Evolutionary conservation across 148 eudicot species (phyloP).

Genomic region (Mesembryanthemum crystallinum): DNA sequence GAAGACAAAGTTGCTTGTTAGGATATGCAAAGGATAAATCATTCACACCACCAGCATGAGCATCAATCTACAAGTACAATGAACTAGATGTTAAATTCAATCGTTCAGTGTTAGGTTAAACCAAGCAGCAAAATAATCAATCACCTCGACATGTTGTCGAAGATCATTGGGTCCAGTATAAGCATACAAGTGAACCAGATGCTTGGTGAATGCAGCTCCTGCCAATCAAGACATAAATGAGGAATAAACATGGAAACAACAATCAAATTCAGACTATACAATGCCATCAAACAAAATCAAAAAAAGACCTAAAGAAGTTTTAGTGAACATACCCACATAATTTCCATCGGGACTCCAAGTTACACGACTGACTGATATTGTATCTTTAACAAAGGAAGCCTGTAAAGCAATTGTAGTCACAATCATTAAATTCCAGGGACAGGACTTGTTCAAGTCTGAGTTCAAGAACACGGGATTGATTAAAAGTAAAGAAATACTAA

Average conservation of each 20-base stretch:
- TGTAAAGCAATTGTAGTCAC: constrained; percentile 34
- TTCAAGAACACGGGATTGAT: neutral
- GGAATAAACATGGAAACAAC: neutral
- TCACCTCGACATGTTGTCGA: constrained; percentile 77
- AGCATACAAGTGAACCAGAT: constrained; percentile 72
- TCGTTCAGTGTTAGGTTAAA: neutral
- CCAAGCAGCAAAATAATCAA: constrained; percentile 15
- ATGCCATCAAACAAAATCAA: neutral
- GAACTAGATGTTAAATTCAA: neutral
- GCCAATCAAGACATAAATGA: constrained; percentile 21
- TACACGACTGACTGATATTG: constrained; percentile 62
- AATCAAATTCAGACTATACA: constrained; percentile 19
- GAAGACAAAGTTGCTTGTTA: constrained; percentile 71
- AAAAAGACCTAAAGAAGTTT: no score
- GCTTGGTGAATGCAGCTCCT: constrained; percentile 93
- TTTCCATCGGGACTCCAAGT: constrained; percentile 90
- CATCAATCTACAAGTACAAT: constrained; percentile 60
- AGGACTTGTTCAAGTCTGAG: neutral
- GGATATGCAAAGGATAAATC: constrained; percentile 91
- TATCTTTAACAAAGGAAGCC: constrained; percentile 65
- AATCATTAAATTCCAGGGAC: constrained; percentile 21
- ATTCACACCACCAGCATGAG: constrained; percentile 83
- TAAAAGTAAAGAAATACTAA: neutral
- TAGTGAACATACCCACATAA: constrained; percentile 51
- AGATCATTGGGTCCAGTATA: constrained; percentile 67